A percentile compares a stretch with the other conserved stretches of the same genome.
Evolutionary conservation across 192 early-diverging fungal species (phyloP).

Genomic region (Funneliformis mosseae): DNA sequence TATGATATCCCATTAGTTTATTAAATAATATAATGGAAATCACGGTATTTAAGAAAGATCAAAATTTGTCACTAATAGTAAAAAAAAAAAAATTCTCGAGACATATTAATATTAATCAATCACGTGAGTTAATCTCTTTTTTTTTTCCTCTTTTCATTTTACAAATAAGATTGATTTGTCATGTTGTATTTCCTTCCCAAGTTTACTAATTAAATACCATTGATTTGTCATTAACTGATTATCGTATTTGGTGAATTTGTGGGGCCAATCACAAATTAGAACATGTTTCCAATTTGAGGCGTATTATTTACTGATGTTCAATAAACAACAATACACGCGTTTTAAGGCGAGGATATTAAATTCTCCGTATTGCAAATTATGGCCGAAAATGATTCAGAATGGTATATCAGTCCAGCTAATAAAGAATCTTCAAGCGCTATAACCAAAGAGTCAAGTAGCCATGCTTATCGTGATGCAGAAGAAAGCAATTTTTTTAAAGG

Average conservation of each 20-base stretch:
- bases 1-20: slow-evolving; percentile 1
- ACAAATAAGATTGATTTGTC: neutral
- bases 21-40: neutral
- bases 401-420: slow-evolving; percentile 10
- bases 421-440: neutral
- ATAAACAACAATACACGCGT: neutral
- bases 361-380: neutral
- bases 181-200: neutral
- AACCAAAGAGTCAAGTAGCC: neutral
- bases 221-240: no score
- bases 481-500: neutral
- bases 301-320: neutral
- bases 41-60: no score
- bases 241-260: no score
- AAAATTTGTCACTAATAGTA: no score
- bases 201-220: no score
- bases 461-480: neutral
- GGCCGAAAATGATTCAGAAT: slow-evolving; percentile 3
- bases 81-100: no score
- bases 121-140: neutral
- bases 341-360: neutral
- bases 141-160: neutral
- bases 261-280: no score
- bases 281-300: no score
- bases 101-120: neutral